Evolutionary conservation across 257 asterid species (phyloP).

Genomic region (Dorcoceras hygrometricum): DNA sequence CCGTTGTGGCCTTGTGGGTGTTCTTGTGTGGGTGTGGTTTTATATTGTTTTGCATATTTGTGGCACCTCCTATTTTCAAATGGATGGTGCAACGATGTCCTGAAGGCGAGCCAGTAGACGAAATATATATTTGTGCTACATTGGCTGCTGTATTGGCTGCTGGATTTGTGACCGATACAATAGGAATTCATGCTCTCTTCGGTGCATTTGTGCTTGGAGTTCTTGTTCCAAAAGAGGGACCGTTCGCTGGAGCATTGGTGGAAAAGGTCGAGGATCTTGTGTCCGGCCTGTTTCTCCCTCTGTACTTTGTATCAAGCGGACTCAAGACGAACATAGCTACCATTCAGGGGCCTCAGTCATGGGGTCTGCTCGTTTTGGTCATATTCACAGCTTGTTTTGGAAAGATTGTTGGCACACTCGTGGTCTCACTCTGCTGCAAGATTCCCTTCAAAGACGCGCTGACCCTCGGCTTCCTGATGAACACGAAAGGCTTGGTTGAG

Average conservation of each 20-base stretch:
- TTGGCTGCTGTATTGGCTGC: conserved; percentile 63
- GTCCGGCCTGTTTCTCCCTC: conserved; percentile 46
- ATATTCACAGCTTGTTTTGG: conserved; percentile 49
- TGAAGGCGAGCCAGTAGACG: conserved; percentile 63
- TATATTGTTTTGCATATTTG: conserved; percentile 32
- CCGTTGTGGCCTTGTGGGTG: conserved; percentile 56
- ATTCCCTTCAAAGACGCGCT: conserved; percentile 39
- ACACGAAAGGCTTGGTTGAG: conserved; percentile 68
- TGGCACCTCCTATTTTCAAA: conserved; percentile 43
- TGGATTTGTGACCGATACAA: conserved; percentile 55
- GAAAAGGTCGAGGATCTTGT: conserved; percentile 64
- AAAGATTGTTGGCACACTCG: conserved; percentile 42
- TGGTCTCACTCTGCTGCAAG: conserved; percentile 33
- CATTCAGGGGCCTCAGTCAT: conserved; percentile 43
- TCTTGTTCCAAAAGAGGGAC: conserved; percentile 70
- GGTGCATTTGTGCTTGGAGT: conserved; percentile 70
- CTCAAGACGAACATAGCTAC: conserved; percentile 46
- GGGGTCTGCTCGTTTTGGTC: conserved; percentile 49
- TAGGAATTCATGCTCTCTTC: conserved; percentile 68
- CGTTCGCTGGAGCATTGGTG: conserved; percentile 56
- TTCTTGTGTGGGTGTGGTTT: conserved; percentile 50
- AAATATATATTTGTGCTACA: conserved; percentile 58
- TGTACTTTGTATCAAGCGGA: conserved; percentile 52
- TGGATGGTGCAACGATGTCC: conserved; percentile 58
- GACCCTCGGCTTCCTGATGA: conserved; percentile 51